Base-by-base conservation (phyloP, 352 stramenopile species). In the Phytophthora uliginosa region DNA sequence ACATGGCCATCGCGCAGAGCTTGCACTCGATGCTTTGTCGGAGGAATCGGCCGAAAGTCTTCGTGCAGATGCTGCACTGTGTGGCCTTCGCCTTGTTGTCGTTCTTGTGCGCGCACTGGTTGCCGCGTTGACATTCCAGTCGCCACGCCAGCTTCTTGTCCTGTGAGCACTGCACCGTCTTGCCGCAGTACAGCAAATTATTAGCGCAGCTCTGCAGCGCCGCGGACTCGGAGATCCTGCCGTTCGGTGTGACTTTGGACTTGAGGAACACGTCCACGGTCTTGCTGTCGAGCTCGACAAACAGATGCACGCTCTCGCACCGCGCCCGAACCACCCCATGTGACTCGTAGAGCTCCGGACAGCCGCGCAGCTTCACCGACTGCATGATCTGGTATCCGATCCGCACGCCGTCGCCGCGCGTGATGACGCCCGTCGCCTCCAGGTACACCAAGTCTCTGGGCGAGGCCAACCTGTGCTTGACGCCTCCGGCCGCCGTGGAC, bases 321-420 rank as follows among this genome's bases (percentile, higher is more conserved):
- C 52, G 63, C 3, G 80, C 77, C 24, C 80, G 76, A 59, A 81
- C 69, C 12, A 89, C 26, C 3, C 72, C 58, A 62, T 79, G 71
- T 1, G 73, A 81, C 3, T 83, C 65, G 3, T 61, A 48, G 9
- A 87, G 67, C 45, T 89, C 78, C 24, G 73, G 75, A 63, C 76
- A 79, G 20, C 42, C 28, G 0, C 73, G 66, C 53, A 94, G 63
- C 56, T 76, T 66, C 26, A 94, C 84, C 13, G 85, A 93, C 47
- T 93, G 81, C 58, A 87, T 82, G 40, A 94, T 71, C 54, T 91
- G 78, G 76, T 90, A 94, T 20, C 85, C 87, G 8, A 94, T 77
- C 20, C 70, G 62, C 15, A 92, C 81, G n/a, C 83, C 83, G 45
- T 78, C 84, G 7, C 65, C 69, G 15, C 83, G 63, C 0, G 75